Evolutionary conservation across 2,329 filamentous ascomycete genomes (phyloP).

Genomic region (Aspergillus carbonarius): DNA sequence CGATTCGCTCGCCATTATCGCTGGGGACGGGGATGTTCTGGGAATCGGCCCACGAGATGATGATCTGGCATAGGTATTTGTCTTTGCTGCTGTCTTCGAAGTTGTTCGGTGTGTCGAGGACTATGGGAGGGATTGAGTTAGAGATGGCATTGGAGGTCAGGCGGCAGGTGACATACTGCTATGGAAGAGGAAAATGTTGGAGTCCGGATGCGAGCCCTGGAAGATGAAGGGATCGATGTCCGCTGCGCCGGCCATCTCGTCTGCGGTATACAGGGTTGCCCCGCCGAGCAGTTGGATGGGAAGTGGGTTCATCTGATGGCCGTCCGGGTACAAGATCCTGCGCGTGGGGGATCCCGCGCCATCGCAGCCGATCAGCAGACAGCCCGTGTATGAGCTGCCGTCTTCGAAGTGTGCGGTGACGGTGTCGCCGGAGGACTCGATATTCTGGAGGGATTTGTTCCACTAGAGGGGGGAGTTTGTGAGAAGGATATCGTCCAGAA

Average conservation of each 20-base stretch:
- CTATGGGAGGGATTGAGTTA: conserved; percentile 22
- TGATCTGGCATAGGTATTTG: conserved; percentile 50
- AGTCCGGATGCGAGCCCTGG: conserved; percentile 54
- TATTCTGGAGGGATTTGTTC: conserved; percentile 35
- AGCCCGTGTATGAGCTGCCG: conserved; percentile 42
- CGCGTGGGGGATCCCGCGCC: conserved; percentile 50
- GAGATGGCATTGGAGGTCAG: background rate
- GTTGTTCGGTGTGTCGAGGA: conserved; percentile 52
- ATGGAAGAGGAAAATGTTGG: conserved; percentile 55
- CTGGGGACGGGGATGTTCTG: conserved; percentile 43
- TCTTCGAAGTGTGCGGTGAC: conserved; percentile 52
- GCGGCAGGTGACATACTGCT: conserved; percentile 40
- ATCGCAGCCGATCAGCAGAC: conserved; percentile 53
- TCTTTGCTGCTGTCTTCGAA: conserved; percentile 30
- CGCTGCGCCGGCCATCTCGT: conserved; percentile 45
- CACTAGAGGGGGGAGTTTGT: conserved; percentile 33
- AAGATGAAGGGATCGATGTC: conserved; percentile 56
- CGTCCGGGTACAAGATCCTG: conserved; percentile 26
- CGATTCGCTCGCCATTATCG: conserved; percentile 39
- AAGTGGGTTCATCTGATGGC: conserved; percentile 39
- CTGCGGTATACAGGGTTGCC: conserved; percentile 42
- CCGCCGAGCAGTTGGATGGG: conserved; percentile 53
- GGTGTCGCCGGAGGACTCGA: conserved; percentile 34
- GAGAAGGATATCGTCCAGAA: background rate
- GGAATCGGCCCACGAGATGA: conserved; percentile 52